Evolutionary conservation across 768 basidiomycete species (phyloP), one percentile per base, ranked within the genome.

Genomic region (Tylopilus subfusipes): DNA sequence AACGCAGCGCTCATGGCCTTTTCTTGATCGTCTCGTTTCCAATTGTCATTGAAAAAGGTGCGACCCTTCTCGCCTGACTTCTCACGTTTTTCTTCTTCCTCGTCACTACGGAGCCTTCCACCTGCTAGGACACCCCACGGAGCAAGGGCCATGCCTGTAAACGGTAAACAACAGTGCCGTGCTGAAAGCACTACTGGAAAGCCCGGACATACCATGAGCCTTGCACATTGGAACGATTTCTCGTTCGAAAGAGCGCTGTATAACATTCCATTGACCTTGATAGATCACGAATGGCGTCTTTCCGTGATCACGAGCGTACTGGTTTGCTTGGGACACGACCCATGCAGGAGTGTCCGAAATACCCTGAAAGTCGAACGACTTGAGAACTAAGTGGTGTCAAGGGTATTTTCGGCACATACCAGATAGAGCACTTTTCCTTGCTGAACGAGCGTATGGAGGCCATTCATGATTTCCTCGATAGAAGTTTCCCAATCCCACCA

Each of bases 401-500:
- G 13, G 7, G 9, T 16, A 16, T 12, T 24, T 18, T 30, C 9
- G 16, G 9, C n/a, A 8, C 58, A 2, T 29, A 69, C 71, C 42
- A 78, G 65, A 50, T 79, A 78, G 24, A 75, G 66, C 13, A 77
- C 77, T 54, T 79, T 80, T 33, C 77, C 76, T 40, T 66, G 62
- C 27, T 67, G 68, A 48, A 79, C 74, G 25, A 80, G 64, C 16
- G 64, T 65, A 55, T 80, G 75, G 9, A 82, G 64, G 19, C 66
- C 64, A 36, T 73, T 72, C 80, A 79, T 77, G 24, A 80, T 58
- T 60, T 82, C 80, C 45, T 74, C 68, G 30, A 80, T 69, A 12
- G 71, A 72, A 6, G 77, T 77, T 10, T 73, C 65, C 54, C 71
- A 78, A 54, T 80, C 78, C 80, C 76, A 76, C 72, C 73, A 80